phyloP scores from a whole-genome alignment of 2,329 filamentous ascomycete genomes.

The Aspergillus sp. region DNA sequence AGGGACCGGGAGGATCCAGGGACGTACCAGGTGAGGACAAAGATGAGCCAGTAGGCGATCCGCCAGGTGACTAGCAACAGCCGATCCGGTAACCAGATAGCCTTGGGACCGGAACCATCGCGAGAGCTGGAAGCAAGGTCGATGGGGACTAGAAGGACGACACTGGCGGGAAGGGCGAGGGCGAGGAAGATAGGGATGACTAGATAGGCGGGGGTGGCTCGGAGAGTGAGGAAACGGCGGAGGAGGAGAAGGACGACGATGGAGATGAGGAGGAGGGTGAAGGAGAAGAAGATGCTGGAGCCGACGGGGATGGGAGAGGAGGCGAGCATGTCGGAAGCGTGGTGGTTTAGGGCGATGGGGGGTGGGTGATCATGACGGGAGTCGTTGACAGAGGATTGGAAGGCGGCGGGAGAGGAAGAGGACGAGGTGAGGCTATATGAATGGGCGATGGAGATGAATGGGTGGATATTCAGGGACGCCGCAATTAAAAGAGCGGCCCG shows the following conservation, averaged over 20 bases:
- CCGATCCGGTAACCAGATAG: constrained; percentile 81
- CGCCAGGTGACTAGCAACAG: constrained; percentile 86
- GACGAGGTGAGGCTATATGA: neutral
- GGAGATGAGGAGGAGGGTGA: constrained; percentile 73
- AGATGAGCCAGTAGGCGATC: constrained; percentile 96
- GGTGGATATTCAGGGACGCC: neutral
- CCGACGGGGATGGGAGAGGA: constrained; percentile 58
- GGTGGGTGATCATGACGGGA: constrained; percentile 1
- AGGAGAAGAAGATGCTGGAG: constrained; percentile 74
- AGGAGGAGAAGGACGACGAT: constrained; percentile 77
- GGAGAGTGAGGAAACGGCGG: constrained; percentile 85
- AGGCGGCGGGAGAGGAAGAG: constrained; percentile 4
- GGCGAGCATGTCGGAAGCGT: constrained; percentile 33
- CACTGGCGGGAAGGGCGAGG: constrained; percentile 87
- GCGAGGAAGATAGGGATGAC: constrained; percentile 92
- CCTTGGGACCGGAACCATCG: constrained; percentile 69
- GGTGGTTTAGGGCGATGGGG: constrained; percentile 14
- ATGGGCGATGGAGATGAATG: neutral
- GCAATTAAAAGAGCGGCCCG: neutral
- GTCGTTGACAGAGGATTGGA: constrained; percentile 9
- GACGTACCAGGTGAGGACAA: constrained; percentile 82
- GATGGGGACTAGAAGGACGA: constrained; percentile 89
- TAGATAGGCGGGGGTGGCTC: constrained; percentile 85
- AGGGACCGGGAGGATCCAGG: neutral
- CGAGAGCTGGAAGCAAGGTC: constrained; percentile 85